Base-by-base conservation (phyloP, 2,329 filamentous ascomycete genomes). In the Colletotrichum lentis region DNA sequence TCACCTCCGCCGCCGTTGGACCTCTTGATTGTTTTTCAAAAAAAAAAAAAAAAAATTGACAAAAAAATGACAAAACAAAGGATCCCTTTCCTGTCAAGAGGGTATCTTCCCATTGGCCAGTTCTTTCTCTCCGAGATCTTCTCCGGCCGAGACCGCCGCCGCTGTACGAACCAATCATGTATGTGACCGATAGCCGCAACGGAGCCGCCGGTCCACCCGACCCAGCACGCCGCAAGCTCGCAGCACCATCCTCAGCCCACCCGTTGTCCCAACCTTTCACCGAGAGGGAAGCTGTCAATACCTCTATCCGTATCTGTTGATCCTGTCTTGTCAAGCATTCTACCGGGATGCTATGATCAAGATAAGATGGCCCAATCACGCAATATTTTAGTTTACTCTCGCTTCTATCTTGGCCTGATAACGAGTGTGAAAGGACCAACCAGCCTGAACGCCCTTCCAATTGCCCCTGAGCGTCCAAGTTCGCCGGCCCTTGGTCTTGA, bases 141-240 rank as follows among this genome's bases (percentile, higher is more conserved):
- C 47, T 62, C 60, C 39, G 60, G 55, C 37, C 43, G 59, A 59
- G 54, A 37, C 55, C 14, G 24, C 24, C 18, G 12, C 7, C 31
- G 5, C 49, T 11, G 20, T 22, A 35, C 27, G 24, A 5, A 7
- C 65, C 65, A 68, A 68, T 54, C 31, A 65, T n/a, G 24, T 16
- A 5, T 14, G 22, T 7, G 24, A 56, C 65, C 65, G 62, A 68
- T 22, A 68, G 65, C 65, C 65, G 53, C 46, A 52, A 44, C 14
- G 62, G 62, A 39, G 54, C 18, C 43, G 16, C n/a, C 52, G 44
- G 7, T 20, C 62, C 58, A 24, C 44, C 31, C 14, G 7, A 41
- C 16, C 46, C 14, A 8, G 22, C 16, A 31, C 2, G 12, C 16
- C 46, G 22, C 49, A 31, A 44, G 47, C 39, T 60, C 37, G 53